Conservation (phyloP, 768 basidiomycete genomes). For the Tylopilus plumbeoviolaceoides region DNA sequence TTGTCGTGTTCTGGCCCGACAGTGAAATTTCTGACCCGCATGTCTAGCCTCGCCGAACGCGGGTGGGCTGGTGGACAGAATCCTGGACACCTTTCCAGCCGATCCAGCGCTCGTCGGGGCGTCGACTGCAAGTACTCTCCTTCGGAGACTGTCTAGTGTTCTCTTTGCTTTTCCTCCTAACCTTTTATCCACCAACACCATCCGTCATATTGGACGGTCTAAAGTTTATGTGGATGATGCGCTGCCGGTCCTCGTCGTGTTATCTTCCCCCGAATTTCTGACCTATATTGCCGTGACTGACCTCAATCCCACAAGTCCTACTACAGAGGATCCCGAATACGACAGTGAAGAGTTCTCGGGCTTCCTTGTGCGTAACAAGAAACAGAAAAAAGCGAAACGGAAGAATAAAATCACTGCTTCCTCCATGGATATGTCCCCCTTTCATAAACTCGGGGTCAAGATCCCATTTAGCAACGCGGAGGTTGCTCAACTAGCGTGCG, state of each 20-base stretch:
- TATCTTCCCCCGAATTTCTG: conserved; percentile 17
- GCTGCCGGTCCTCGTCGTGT: conserved; percentile 13
- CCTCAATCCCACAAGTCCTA: background rate
- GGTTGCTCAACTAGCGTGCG: conserved; percentile 3
- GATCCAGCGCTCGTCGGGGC: conserved; percentile 16
- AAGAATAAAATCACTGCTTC: conserved; percentile 9
- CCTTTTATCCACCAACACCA: conserved; percentile 8
- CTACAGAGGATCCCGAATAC: conserved; percentile 3
- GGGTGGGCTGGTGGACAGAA: conserved; percentile 20
- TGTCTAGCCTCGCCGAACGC: conserved; percentile 12
- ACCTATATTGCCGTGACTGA: background rate
- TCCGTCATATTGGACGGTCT: conserved; percentile 14
- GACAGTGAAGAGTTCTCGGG: conserved; percentile 2
- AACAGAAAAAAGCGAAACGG: conserved; percentile 28
- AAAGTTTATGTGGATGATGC: conserved; percentile 23
- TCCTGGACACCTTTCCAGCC: conserved; percentile 33
- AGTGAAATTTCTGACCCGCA: background rate
- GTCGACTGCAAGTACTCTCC: conserved; percentile 21
- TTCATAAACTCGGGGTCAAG: conserved; percentile 25
- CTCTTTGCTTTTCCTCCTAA: conserved; percentile 22
- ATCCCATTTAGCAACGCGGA: conserved; percentile 27
- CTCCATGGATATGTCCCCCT: conserved; percentile 25
- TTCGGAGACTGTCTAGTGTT: conserved; percentile 24
- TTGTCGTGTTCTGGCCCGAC: background rate
- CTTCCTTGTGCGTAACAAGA: conserved; percentile 13